A percentile compares a stretch with the other conserved stretches of the same genome.
These are phyloP conservation scores for Hanseniaspora lachancei DNA, from an alignment of 805 yeast species.

Conservation along the genomic window DNA sequence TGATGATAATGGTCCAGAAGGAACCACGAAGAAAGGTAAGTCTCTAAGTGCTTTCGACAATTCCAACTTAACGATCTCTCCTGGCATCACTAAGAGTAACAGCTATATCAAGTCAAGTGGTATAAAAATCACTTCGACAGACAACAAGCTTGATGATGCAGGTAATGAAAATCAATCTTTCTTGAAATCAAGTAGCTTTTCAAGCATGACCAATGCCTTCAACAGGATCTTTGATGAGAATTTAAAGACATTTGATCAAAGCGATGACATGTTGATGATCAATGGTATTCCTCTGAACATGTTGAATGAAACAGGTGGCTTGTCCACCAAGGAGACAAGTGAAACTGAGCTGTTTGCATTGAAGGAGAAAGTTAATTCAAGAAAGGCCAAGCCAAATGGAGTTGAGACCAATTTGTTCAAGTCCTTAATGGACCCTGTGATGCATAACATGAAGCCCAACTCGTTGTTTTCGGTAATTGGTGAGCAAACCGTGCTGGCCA, in stretches of 20 bases:
- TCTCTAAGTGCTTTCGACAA: neutral
- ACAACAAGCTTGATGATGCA: neutral
- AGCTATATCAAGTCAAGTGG: neutral
- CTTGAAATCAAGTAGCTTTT: neutral
- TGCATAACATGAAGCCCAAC: neutral
- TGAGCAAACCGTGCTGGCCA: neutral
- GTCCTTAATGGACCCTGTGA: neutral
- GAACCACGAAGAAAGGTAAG: neutral
- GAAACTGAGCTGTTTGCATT: neutral
- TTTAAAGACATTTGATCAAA: conserved; percentile 19
- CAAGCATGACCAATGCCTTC: neutral
- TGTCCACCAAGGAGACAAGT: conserved; percentile 4
- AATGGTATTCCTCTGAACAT: conserved; percentile 58
- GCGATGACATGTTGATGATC: conserved; percentile 37
- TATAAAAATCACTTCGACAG: neutral
- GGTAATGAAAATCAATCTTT: neutral
- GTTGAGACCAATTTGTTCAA: neutral
- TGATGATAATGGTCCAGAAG: neutral
- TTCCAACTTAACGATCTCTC: neutral
- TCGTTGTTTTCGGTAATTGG: neutral
- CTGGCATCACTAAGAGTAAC: neutral
- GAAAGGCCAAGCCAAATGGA: neutral
- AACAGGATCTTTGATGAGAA: conserved; percentile 21
- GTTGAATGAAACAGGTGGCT: conserved; percentile 70
- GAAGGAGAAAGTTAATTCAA: neutral